Percentiles rank a stretch among this genome's conserved stretches.
Evolutionary conservation across 345 rosid species (phyloP).

Genomic region (Sonneratia caseolaris): DNA sequence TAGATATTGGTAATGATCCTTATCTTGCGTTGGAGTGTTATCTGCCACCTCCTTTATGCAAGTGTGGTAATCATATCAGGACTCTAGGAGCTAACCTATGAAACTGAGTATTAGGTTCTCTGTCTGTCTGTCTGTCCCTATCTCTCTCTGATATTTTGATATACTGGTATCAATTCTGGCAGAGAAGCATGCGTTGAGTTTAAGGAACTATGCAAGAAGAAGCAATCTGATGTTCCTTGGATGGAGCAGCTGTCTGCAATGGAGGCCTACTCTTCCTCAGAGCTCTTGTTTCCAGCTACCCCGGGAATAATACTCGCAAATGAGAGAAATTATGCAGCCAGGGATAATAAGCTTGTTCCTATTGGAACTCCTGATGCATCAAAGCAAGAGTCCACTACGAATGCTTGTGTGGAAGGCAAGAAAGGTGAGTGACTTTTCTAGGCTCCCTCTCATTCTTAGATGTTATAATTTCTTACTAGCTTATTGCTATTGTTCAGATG

Average conservation of each 20-base stretch:
- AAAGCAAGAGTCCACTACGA: conserved; percentile 27
- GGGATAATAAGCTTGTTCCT: conserved; percentile 17
- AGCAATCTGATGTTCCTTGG: conserved; percentile 67
- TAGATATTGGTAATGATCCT: not conserved
- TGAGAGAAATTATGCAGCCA: conserved; percentile 27
- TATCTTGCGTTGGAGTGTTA: not conserved
- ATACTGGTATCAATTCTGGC: conserved; percentile 7
- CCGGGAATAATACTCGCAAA: conserved; percentile 58
- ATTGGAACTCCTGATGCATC: conserved; percentile 27
- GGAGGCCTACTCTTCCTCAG: conserved; percentile 45
- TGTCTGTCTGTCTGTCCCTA: no score
- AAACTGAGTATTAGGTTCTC: not conserved
- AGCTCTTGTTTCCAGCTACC: conserved; percentile 40
- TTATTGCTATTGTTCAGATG: conserved; percentile 29
- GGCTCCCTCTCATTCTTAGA: not conserved
- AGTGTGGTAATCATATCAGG: not conserved
- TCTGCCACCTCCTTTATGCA: not conserved
- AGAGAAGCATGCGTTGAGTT: conserved; percentile 70
- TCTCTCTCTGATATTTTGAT: conserved; percentile 1
- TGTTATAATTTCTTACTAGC: conserved; percentile 11
- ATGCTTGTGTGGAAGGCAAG: conserved; percentile 29
- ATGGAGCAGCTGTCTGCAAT: conserved; percentile 82
- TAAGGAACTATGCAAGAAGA: conserved; percentile 68
- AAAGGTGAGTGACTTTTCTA: conserved; percentile 21
- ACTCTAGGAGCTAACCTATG: not conserved